phyloP scores from a whole-genome alignment of 345 rosid species.

The Syzygium jambos region DNA sequence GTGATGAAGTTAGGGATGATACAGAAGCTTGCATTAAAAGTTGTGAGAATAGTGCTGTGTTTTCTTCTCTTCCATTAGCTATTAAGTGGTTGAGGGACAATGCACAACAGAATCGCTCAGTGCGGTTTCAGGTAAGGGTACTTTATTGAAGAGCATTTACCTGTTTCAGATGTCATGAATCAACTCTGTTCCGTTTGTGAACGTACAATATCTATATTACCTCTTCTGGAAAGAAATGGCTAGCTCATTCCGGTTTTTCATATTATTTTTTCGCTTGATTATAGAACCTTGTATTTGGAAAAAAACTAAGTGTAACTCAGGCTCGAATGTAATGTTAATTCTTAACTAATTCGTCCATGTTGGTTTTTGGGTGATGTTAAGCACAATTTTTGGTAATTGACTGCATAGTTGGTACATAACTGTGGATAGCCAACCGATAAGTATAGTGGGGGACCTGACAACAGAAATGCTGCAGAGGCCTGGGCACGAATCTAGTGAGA shows the following conservation, averaged over 20 bases:
- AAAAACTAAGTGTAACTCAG: not conserved
- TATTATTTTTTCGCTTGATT: not conserved
- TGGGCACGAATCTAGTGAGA: not conserved
- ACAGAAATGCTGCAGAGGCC: not conserved
- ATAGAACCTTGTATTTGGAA: not conserved
- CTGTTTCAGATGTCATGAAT: not conserved
- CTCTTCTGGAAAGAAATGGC: not conserved
- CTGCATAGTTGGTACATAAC: not conserved
- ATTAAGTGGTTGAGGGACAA: constrained; percentile 84
- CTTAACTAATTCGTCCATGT: not conserved
- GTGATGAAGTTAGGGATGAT: constrained; percentile 44
- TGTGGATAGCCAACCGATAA: not conserved
- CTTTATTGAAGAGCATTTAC: not conserved
- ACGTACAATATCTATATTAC: not conserved
- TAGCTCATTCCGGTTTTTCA: not conserved
- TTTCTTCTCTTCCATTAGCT: constrained; percentile 79
- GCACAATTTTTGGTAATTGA: not conserved
- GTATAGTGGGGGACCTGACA: not conserved
- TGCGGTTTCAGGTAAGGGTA: constrained; percentile 57
- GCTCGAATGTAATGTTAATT: not conserved
- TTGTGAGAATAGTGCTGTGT: constrained; percentile 59
- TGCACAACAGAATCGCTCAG: constrained; percentile 44
- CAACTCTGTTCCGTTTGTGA: not conserved
- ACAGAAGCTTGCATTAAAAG: constrained; percentile 22
- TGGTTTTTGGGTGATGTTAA: not conserved